Conservation (phyloP, 495 filamentous ascomycete species). For the Hypoxylon trugodes region DNA sequence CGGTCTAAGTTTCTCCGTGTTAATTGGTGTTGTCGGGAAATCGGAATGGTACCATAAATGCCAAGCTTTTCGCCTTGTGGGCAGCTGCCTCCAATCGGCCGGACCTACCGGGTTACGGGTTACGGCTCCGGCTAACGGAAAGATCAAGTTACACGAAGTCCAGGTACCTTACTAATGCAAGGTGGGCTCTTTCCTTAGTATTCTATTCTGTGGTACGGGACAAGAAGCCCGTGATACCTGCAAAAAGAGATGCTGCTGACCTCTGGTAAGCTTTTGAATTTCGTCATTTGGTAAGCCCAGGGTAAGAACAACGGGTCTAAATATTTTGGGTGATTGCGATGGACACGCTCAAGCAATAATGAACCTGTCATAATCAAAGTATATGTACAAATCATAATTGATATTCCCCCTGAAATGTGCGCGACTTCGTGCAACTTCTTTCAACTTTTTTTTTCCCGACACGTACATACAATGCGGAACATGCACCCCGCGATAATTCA, state of each 20-base stretch:
- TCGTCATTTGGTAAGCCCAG: slow-evolving; percentile 10
- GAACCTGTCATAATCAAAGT: not conserved
- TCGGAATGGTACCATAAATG: slow-evolving; percentile 35
- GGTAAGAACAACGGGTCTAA: not conserved
- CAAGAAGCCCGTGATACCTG: too few species aligned
- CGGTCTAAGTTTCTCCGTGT: not conserved
- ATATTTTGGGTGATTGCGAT: slow-evolving; percentile 5
- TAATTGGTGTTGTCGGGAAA: not conserved
- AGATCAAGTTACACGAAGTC: not conserved
- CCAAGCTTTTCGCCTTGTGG: slow-evolving; percentile 39
- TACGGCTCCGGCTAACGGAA: slow-evolving; percentile 35
- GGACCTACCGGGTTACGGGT: slow-evolving; percentile 18
- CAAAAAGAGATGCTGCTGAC: slow-evolving; percentile 4
- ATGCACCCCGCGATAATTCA: slow-evolving; percentile 27
- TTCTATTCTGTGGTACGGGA: too few species aligned
- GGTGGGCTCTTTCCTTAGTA: too few species aligned
- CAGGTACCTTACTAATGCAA: too few species aligned
- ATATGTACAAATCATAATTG: not conserved
- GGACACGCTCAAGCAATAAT: slow-evolving; percentile 5
- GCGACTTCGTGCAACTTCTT: not conserved
- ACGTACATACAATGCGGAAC: not conserved
- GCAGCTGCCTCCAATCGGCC: slow-evolving; percentile 12
- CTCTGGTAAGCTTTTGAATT: not conserved
- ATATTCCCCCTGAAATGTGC: not conserved
- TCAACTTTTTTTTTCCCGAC: not conserved